Evolutionary conservation across 2,329 filamentous ascomycete species (phyloP).

Genomic region (Paecilomyces variotii): DNA sequence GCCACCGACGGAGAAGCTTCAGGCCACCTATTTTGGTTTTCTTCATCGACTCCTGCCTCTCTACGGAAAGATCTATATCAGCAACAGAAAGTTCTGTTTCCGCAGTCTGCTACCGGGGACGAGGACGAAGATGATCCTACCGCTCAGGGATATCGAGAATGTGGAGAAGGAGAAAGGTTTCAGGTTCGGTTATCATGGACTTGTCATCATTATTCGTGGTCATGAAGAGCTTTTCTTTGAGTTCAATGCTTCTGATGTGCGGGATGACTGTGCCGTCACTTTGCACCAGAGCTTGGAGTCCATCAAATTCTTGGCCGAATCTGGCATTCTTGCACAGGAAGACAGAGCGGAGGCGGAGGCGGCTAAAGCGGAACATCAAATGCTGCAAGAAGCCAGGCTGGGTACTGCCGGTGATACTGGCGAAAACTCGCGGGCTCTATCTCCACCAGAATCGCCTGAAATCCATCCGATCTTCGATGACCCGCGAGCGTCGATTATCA

Average conservation of each 20-base stretch:
- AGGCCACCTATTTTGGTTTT: conserved; percentile 86
- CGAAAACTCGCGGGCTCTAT: conserved; percentile 14
- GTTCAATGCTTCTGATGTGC: conserved; percentile 65
- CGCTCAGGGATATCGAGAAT: conserved; percentile 84
- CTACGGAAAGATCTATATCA: conserved; percentile 95
- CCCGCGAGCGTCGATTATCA: conserved; percentile 74
- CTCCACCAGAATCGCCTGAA: conserved; percentile 25
- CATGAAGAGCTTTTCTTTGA: conserved; percentile 97
- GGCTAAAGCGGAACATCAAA: conserved; percentile 72
- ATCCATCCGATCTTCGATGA: conserved; percentile 83
- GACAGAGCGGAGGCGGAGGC: conserved; percentile 63
- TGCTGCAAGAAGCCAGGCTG: conserved; percentile 65
- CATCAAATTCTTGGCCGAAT: conserved; percentile 61
- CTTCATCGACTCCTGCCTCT: conserved; percentile 83
- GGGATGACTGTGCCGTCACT: conserved; percentile 84
- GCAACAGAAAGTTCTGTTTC: conserved; percentile 82
- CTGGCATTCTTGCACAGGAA: conserved; percentile 57
- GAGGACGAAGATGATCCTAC: conserved; percentile 84
- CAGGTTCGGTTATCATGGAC: conserved; percentile 78
- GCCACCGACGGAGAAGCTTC: conserved; percentile 72
- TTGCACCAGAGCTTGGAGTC: conserved; percentile 69
- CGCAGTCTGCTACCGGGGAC: conserved; percentile 83
- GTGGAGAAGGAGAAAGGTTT: conserved; percentile 94
- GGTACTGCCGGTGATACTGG: conserved; percentile 27
- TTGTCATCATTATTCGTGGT: conserved; percentile 86